Conservation (phyloP, 179 eudicot species). For the Drosera spatulata region DNA sequence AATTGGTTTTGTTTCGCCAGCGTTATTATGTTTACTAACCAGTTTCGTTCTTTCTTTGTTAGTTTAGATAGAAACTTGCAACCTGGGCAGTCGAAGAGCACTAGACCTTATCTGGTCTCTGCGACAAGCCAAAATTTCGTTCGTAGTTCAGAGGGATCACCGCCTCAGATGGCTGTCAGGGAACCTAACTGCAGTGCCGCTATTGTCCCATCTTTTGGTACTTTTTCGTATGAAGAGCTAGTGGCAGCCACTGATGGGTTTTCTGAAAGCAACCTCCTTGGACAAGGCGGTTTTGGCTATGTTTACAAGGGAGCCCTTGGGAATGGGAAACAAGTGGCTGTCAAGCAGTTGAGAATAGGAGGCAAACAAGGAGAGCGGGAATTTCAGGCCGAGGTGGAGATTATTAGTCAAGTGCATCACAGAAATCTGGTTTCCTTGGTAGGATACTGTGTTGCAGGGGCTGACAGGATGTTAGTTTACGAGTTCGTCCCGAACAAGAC, state of each 20-base stretch:
- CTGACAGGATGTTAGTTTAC: constrained; percentile 39
- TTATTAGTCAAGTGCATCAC: constrained; percentile 45
- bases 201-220: constrained; percentile 11
- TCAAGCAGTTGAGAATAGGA: constrained; percentile 37
- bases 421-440: constrained; percentile 45
- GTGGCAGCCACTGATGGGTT: constrained; percentile 27
- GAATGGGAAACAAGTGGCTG: constrained; percentile 43
- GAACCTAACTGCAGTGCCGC: constrained; percentile 4
- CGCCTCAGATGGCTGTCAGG: background rate
- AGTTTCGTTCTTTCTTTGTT: background rate
- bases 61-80: constrained; percentile 15
- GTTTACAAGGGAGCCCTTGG: constrained; percentile 37
- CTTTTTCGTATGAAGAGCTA: constrained; percentile 31
- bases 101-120: background rate
- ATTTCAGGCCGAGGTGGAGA: constrained; percentile 38
- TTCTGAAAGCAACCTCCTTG: constrained; percentile 27
- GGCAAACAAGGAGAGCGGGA: constrained; percentile 38
- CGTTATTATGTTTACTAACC: background rate
- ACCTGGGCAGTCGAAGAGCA: constrained; percentile 21
- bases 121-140: background rate
- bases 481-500: constrained; percentile 46
- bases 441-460: constrained; percentile 35
- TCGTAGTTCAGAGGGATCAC: background rate
- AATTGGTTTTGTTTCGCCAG: too few species aligned
- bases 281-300: constrained; percentile 43